Base-by-base conservation (phyloP, 73 alveolate species). In the Paramecium tetraurelia region DNA sequence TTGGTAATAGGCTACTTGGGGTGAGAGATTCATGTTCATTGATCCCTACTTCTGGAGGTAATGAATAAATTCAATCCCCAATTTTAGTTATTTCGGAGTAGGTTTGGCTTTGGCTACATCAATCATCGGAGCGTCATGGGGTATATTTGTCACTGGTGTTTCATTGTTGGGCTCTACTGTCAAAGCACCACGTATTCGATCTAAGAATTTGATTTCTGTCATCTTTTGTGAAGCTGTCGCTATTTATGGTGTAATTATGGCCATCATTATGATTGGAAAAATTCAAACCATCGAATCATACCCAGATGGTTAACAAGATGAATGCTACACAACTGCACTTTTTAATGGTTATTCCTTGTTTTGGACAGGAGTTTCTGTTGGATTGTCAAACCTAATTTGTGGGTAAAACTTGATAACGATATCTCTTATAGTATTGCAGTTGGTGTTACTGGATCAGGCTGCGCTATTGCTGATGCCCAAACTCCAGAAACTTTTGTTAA, bases 181-280 rank as follows among this genome's bases (percentile, higher is more conserved):
- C 95, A 98, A 98, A 93, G 98, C 98, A 71, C 99, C 99, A 29
- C 92, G 99, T 72, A 98, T 98, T 43, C 96, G 96, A 93, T 98
- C 99, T 40, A 98, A 98, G 96, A 98, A 98, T 96, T 85, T 98
- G 93, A 97, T 98, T 70, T 92, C 99, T 93, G 96, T 98, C 95
- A 98, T 98, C 89, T 98, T 98, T 96, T 98, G 99, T 93, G 99
- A 98, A 85, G 99, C 99, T 46, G 99, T 98, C 11, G 99, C 99
- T 31, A 98, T 98, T 94, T 98, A 98, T 92, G 99, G 99, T 88
- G 99, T 98, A 44, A 98, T 98, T 95, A 97, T 98, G 92, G 99
- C 99, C 6, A 98, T 98, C 48, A 98, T 98, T 87, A 94, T 98
- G 97, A 86, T 93, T 86, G 98, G 99, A 44, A 98, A 98, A 93